Base-by-base conservation (phyloP, 1,284 basidiomycete species). In the Ganoderma leucocontextum region DNA sequence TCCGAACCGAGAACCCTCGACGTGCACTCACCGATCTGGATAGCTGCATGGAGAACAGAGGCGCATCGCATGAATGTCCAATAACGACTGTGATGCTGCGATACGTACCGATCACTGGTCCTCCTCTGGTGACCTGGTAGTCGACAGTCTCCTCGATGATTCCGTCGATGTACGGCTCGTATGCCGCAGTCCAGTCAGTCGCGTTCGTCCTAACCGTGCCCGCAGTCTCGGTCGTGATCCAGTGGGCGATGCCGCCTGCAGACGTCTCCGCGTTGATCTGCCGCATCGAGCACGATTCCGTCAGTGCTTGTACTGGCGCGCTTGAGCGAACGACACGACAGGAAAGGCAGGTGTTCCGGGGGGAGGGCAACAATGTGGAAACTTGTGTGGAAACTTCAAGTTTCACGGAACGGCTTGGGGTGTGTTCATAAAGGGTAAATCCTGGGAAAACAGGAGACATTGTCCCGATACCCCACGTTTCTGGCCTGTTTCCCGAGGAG, bases 191-290 rank as follows among this genome's bases (percentile, higher is more conserved):
- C 83, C 87, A 95, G 70, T 91, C 91, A 0, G 87, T 86, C 10
- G 86, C 88, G 71, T 92, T 91, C 47, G 90, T 93, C 4, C 94
- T 86, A 22, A 95, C 81, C 49, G 81, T 81, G 4, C 90, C 91
- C 6, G 87, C 84, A 19, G 93, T 86, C 73, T 90, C 85, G 17
- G 87, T 85, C 1, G 91, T 93, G 12, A 87, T 83, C 93, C 93
- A 95, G 71, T 92, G 91, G 0, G 93, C 87, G 70, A 94, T 88
- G 1, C 94, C 93, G 33, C 94, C 93, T 0, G 91, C 92, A 0
- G 90, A 90, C 0, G 92, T 93, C 78, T 95, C 93, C 0, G 92
- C 91, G 72, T 93, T 93, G 80, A 94, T 94, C 77, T 94, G 91
- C 29, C 29, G 29, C 29, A 29, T 1, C 29, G 29, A 29, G 29